Evolutionary conservation across 2,329 filamentous ascomycete genomes (phyloP).

Genomic region (Didymella sp.): DNA sequence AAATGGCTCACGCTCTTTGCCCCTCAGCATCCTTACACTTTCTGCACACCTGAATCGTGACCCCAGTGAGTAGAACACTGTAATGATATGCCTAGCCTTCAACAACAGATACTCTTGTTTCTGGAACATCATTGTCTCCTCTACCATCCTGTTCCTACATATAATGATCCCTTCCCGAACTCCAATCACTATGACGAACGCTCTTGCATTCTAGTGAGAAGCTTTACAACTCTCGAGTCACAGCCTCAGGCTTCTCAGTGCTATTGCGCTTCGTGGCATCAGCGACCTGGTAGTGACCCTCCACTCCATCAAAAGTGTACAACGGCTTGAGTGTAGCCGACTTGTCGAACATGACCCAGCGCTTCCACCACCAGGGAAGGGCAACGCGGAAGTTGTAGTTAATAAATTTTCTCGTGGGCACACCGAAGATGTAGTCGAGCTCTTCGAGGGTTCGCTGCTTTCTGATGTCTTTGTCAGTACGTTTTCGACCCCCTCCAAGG

Average conservation of each 20-base stretch:
- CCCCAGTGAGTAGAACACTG: not conserved
- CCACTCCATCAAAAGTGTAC: conserved; percentile 37
- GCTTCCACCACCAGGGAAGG: conserved; percentile 56
- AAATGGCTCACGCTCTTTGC: conserved; percentile 11
- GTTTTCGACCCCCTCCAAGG: not conserved
- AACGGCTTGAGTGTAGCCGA: conserved; percentile 33
- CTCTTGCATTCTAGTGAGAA: not conserved
- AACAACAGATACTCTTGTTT: not conserved
- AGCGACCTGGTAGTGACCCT: not conserved
- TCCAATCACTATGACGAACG: not conserved
- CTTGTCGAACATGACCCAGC: conserved; percentile 46
- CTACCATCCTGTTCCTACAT: not conserved
- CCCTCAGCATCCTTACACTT: not conserved
- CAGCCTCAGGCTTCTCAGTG: conserved; percentile 9
- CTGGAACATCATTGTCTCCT: not conserved
- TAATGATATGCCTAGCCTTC: not conserved
- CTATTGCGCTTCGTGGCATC: not conserved
- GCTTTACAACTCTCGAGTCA: conserved; percentile 5
- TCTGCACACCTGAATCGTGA: too few species aligned
- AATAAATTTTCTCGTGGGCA: conserved; percentile 52
- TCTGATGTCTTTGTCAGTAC: conserved; percentile 4
- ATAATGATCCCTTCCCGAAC: not conserved
- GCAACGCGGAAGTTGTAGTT: conserved; percentile 40
- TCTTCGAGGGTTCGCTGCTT: conserved; percentile 59
- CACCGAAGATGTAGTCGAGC: conserved; percentile 60